Conservation (phyloP, 495 filamentous ascomycete genomes). For the Podospora appendiculata region DNA sequence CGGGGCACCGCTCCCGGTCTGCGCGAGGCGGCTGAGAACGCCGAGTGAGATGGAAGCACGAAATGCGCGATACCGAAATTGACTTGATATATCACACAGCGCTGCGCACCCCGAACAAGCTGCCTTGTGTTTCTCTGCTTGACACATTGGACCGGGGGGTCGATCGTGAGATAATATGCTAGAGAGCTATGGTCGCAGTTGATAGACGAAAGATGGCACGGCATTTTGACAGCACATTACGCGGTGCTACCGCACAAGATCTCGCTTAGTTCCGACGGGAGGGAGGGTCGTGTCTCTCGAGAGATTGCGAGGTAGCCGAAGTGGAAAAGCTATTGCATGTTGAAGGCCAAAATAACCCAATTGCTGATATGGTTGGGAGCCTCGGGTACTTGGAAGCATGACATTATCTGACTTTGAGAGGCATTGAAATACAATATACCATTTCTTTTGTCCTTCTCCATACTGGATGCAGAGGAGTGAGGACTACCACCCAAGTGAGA, state of each 20-base stretch:
- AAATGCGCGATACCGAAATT: constrained; percentile 19
- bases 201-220: constrained; percentile 12
- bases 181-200: constrained; percentile 3
- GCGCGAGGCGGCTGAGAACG: constrained; percentile 47
- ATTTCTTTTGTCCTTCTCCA: not conserved
- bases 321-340: not conserved
- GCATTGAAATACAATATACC: not conserved
- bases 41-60: constrained; percentile 28
- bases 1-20: constrained; percentile 45
- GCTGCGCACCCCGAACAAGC: constrained; percentile 1
- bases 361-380: not conserved
- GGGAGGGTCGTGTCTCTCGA: not conserved
- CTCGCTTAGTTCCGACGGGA: not conserved
- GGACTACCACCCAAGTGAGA: not conserved
- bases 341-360: not conserved
- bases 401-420: no score
- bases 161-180: not conserved
- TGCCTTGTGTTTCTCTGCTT: not conserved
- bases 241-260: constrained; percentile 8
- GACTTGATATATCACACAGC: constrained; percentile 10
- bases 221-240: constrained; percentile 22
- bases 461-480: not conserved
- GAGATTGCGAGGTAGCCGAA: not conserved
- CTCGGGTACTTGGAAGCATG: no score
- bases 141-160: constrained; percentile 5